Base-by-base conservation (phyloP, 2,329 filamentous ascomycete species). In the Fonsecaea erecta region DNA sequence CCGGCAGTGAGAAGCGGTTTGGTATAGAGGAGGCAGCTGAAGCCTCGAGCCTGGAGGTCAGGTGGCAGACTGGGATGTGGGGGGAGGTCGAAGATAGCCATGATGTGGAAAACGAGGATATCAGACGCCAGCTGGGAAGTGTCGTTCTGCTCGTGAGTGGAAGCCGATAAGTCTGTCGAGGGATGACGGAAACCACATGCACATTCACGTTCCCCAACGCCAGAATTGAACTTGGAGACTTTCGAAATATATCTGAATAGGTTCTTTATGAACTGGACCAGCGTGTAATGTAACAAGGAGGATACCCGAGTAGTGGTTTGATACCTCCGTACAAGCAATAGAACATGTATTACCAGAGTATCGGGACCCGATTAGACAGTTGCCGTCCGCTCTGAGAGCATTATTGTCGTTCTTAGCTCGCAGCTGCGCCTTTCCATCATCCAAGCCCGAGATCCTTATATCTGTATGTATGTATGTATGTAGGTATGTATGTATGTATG, bases 11-110 rank as follows among this genome's bases (percentile, higher is more conserved):
- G 43, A 72, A 68, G 54, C 77, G 76, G 62, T 97, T 96, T 75
- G 90, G 91, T 0, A 88, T 96, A 12, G 90, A 96, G 73, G 88
- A 96, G 75, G 94, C 93, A 0, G 88, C 91, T 0, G 83, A 85
- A 73, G 89, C 90, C 14, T 88, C 90, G 5, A 97, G 86, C 72
- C 77, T 96, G 48, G 95, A 99, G 81, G 92, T 97, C 16, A 84
- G 87, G 69, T 97, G 92, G 89, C 95, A 99, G 84, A 96, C 89
- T 0, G 82, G 85, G 30, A 88, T 90, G 78, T 98, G 95, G 94
- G 95, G 95, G 8, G 93, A 97, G 82, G 95, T 99, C 0, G 95
- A 99, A 77, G 93, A 99, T 78, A 97, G 93, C 30, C 95, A 99
- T 79, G 95, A 99, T 81, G 95, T 99, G 0, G 90, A 96, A 73